phyloP scores from a whole-genome alignment of 257 asterid genomes.

The Solanum virginianum region DNA sequence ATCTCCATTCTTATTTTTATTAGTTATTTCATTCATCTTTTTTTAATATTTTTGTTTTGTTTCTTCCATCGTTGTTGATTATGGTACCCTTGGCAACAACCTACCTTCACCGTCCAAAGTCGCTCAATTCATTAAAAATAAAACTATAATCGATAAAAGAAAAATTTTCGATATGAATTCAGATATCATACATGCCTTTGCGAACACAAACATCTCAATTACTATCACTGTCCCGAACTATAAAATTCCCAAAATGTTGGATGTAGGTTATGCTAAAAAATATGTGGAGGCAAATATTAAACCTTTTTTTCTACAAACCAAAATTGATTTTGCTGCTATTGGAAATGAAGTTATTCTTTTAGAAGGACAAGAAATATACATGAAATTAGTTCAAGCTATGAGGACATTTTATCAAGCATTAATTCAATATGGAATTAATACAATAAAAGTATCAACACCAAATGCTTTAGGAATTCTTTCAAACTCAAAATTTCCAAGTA shows the following conservation, averaged over 20 bases:
- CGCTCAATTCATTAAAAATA: slow-evolving; percentile 53
- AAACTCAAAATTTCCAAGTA: slow-evolving; percentile 38
- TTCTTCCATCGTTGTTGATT: slow-evolving; percentile 68
- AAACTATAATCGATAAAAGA: slow-evolving; percentile 63
- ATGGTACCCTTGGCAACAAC: slow-evolving; percentile 82
- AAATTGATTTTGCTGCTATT: slow-evolving; percentile 50
- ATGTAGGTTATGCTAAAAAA: slow-evolving; percentile 26
- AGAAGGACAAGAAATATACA: slow-evolving; percentile 56
- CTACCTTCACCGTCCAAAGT: slow-evolving; percentile 75
- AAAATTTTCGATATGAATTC: slow-evolving; percentile 71
- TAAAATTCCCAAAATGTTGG: slow-evolving; percentile 49
- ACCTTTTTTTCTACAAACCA: slow-evolving; percentile 57
- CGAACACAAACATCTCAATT: slow-evolving; percentile 55
- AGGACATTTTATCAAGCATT: slow-evolving; percentile 43
- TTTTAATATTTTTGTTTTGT: slow-evolving; percentile 17
- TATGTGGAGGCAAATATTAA: slow-evolving; percentile 42
- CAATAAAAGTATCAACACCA: slow-evolving; percentile 56
- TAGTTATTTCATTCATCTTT: slow-evolving; percentile 11
- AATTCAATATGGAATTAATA: slow-evolving; percentile 11
- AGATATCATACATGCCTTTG: slow-evolving; percentile 71
- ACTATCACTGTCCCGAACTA: slow-evolving; percentile 77
- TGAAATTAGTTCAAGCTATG: slow-evolving; percentile 69
- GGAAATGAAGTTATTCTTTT: slow-evolving; percentile 89
- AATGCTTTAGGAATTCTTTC: slow-evolving; percentile 71
- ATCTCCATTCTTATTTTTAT: slow-evolving; percentile 2